phyloP scores from a whole-genome alignment of 2,329 filamentous ascomycete species.

The Fusarium fujikuroi region DNA sequence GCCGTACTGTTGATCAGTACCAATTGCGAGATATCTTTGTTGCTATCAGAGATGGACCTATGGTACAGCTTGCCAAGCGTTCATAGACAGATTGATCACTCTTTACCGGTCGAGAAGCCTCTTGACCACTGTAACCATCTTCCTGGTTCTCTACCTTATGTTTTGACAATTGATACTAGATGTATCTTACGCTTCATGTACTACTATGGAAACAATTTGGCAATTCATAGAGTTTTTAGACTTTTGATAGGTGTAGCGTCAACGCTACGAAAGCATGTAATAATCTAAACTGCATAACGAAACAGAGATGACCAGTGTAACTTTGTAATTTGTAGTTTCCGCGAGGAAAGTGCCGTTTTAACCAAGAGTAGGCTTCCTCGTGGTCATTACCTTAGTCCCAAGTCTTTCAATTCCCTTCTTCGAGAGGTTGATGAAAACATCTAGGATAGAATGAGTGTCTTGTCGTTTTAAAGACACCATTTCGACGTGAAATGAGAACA shows the following conservation, averaged over 20 bases:
- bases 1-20: conserved; percentile 24
- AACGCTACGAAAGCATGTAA: not conserved
- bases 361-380: not conserved
- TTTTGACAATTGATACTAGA: not conserved
- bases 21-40: conserved; percentile 31
- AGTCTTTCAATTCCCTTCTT: not conserved
- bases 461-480: no score
- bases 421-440: not conserved
- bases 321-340: no score
- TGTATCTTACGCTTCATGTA: not conserved
- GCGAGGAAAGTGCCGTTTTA: not conserved
- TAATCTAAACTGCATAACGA: not conserved
- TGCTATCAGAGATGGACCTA: conserved; percentile 17
- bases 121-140: not conserved
- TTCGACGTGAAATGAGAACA: not conserved
- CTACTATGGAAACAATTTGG: not conserved
- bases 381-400: no score
- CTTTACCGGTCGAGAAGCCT: not conserved
- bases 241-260: not conserved
- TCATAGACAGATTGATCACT: not conserved
- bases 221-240: not conserved
- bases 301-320: not conserved
- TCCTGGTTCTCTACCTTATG: not conserved
- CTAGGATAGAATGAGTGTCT: not conserved
- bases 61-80: conserved; percentile 22